These are phyloP conservation scores for Alternaria gaisen DNA, from an alignment of 2,329 filamentous ascomycete species.

Conservation along the genomic window DNA sequence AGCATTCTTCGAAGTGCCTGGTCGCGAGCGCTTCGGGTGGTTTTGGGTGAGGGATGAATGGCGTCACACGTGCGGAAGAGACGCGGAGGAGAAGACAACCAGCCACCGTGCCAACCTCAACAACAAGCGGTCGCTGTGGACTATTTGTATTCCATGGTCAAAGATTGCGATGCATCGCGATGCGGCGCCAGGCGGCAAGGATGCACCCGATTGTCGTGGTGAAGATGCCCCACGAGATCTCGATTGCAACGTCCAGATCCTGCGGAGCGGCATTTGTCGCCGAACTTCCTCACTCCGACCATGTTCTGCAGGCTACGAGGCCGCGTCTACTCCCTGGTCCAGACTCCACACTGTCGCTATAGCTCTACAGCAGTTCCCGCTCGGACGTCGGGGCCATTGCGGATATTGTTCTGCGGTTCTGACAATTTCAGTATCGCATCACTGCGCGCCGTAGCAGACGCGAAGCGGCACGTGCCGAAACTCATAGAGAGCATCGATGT, in stretches of 20 bases:
- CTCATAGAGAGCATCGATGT: conserved; percentile 78
- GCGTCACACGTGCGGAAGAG: conserved; percentile 14
- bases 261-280: conserved; percentile 13
- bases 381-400: conserved; percentile 63
- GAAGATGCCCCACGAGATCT: conserved; percentile 20
- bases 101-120: conserved; percentile 2
- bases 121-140: conserved; percentile 7
- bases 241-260: conserved; percentile 13
- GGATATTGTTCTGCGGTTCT: conserved; percentile 93
- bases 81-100: conserved; percentile 7
- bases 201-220: conserved; percentile 9
- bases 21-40: conserved; percentile 12
- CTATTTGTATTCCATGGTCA: conserved; percentile 15
- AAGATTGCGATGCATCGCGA: conserved; percentile 8
- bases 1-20: conserved; percentile 6
- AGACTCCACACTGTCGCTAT: conserved; percentile 15
- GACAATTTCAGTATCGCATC: conserved; percentile 88
- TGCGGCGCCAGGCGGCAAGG: conserved; percentile 7
- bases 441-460: conserved; percentile 72
- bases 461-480: conserved; percentile 55
- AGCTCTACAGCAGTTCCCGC: conserved; percentile 20
- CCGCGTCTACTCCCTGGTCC: conserved; percentile 31
- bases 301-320: conserved; percentile 29
- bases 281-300: conserved; percentile 13
- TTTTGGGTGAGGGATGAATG: conserved; percentile 6